Percentiles rank a stretch among this genome's conserved stretches.
Evolutionary conservation across 2,329 filamentous ascomycete genomes (phyloP).

Genomic region (Alternaria burnsii): DNA sequence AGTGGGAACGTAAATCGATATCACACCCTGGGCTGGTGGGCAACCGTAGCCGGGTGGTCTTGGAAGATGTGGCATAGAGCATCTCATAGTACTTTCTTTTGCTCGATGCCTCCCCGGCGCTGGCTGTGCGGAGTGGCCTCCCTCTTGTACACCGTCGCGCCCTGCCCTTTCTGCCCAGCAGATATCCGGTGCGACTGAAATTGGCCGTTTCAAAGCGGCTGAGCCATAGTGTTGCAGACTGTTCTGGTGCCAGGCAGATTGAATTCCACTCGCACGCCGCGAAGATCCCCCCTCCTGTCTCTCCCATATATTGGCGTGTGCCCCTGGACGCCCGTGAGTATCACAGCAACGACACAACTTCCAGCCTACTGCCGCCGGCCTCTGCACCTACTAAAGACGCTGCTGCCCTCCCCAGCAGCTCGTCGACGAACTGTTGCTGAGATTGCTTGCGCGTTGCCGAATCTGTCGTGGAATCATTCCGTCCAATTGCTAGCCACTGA

Average conservation of each 20-base stretch:
- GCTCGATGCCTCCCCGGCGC: constrained; percentile 40
- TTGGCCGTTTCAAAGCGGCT: constrained; percentile 50
- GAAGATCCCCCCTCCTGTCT: constrained; percentile 44
- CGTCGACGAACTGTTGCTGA: constrained; percentile 43
- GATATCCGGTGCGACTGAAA: constrained; percentile 49
- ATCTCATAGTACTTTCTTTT: constrained; percentile 44
- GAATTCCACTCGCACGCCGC: constrained; percentile 44
- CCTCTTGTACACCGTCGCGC: constrained; percentile 46
- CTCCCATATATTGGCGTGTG: constrained; percentile 51
- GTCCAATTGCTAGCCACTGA: constrained; percentile 38
- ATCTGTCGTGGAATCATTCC: constrained; percentile 45
- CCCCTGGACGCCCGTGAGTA: constrained; percentile 48
- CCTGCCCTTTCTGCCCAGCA: constrained; percentile 37
- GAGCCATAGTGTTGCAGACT: constrained; percentile 49
- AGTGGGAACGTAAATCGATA: constrained; percentile 23
- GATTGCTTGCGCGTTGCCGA: constrained; percentile 39
- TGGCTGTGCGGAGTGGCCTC: constrained; percentile 40
- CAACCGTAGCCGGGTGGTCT: constrained; percentile 25
- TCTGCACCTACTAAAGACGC: constrained; percentile 50
- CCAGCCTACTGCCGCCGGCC: constrained; percentile 44
- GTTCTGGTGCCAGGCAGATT: constrained; percentile 52
- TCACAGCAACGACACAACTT: constrained; percentile 51
- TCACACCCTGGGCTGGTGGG: constrained; percentile 20
- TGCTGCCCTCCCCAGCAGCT: constrained; percentile 44
- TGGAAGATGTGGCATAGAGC: constrained; percentile 32